phyloP scores from a whole-genome alignment of 2,329 filamentous ascomycete species.

The Chaetoscypha palmicola region DNA sequence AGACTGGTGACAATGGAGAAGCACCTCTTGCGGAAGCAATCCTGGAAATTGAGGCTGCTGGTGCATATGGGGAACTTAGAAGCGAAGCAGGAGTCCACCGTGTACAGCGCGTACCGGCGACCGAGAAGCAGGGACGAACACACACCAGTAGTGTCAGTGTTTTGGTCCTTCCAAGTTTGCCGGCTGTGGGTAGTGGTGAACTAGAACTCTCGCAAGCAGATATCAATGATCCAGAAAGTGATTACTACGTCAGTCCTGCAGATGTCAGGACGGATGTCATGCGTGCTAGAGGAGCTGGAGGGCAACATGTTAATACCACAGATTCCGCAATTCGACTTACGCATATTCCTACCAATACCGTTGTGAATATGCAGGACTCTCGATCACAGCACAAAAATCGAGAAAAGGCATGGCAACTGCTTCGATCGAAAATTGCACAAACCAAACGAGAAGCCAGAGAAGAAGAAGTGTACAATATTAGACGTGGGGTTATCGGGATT shows the following conservation, averaged over 20 bases:
- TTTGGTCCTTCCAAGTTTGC: constrained; percentile 82
- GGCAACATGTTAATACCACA: constrained; percentile 97
- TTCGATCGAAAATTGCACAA: constrained; percentile 77
- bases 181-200: constrained; percentile 43
- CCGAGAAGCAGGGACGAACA: constrained; percentile 82
- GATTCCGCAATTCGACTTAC: constrained; percentile 92
- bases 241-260: constrained; percentile 80
- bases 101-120: constrained; percentile 87
- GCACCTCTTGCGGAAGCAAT: constrained; percentile 77
- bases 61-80: constrained; percentile 74
- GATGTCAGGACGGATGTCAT: constrained; percentile 85
- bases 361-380: constrained; percentile 87
- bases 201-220: constrained; percentile 48
- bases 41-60: constrained; percentile 68
- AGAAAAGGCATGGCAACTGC: constrained; percentile 76
- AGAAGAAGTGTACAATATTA: constrained; percentile 65
- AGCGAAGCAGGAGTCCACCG: constrained; percentile 91
- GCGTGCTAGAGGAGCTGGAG: constrained; percentile 84
- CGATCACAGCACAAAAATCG: constrained; percentile 87
- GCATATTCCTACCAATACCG: constrained; percentile 77
- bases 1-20: constrained; percentile 50
- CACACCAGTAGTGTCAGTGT: constrained; percentile 92
- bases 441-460: constrained; percentile 74
- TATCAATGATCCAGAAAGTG: constrained; percentile 76
- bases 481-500: constrained; percentile 71